These are phyloP conservation scores for Filobasidium uniguttulatum DNA, from an alignment of 1,284 basidiomycete species.

Conservation along the genomic window DNA sequence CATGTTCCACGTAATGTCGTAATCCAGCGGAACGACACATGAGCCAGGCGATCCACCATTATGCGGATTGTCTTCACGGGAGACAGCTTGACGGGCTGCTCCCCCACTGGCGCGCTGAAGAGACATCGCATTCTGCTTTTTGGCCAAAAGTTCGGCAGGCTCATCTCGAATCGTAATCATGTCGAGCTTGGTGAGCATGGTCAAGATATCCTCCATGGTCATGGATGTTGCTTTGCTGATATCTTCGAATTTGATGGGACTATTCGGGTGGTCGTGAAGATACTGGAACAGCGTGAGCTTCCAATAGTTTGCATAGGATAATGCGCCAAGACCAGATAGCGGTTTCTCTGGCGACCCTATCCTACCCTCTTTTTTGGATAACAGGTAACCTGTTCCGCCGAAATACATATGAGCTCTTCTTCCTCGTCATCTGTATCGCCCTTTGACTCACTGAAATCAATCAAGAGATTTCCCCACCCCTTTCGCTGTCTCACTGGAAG, in stretches of 20 bases:
- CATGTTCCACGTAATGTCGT: constrained; percentile 62
- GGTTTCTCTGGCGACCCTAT: constrained; percentile 86
- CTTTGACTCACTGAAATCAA: constrained; percentile 79
- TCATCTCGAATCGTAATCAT: constrained; percentile 50
- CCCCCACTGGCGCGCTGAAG: constrained; percentile 8
- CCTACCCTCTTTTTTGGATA: constrained; percentile 86
- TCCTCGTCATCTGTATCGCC: not conserved
- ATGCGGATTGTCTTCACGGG: constrained; percentile 9
- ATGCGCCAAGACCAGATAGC: constrained; percentile 70
- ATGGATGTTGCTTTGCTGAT: constrained; percentile 78
- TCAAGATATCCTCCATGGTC: constrained; percentile 76
- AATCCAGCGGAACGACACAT: constrained; percentile 51
- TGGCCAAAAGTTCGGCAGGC: constrained; percentile 5
- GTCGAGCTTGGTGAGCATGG: constrained; percentile 58
- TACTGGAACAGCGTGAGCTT: constrained; percentile 76
- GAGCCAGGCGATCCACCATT: constrained; percentile 23
- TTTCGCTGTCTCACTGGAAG: constrained; percentile 85
- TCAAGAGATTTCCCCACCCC: constrained; percentile 87
- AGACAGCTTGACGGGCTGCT: constrained; percentile 13
- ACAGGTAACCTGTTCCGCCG: constrained; percentile 61
- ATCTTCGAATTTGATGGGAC: constrained; percentile 58
- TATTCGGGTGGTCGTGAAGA: constrained; percentile 45
- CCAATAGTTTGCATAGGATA: constrained; percentile 95
- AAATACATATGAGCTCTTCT: constrained; percentile 3
- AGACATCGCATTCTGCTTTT: not conserved